phyloP scores from a whole-genome alignment of 805 yeast species.

The Ogataea siamensis region DNA sequence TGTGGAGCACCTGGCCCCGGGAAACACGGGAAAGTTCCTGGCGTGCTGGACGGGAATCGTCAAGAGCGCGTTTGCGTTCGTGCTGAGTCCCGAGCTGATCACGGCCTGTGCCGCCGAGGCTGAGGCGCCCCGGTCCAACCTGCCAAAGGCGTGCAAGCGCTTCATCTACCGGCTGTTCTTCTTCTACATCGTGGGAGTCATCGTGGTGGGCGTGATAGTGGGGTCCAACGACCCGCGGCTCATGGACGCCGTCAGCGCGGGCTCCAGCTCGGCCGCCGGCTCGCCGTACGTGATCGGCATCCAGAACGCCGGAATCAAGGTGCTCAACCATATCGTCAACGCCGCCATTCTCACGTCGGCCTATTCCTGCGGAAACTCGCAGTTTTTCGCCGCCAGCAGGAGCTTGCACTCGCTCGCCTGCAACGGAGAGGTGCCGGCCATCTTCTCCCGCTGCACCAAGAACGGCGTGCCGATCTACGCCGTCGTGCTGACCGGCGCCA shows the following conservation, averaged over 20 bases:
- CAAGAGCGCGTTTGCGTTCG: conserved; percentile 64
- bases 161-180: conserved; percentile 33
- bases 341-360: conserved; percentile 57
- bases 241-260: conserved; percentile 45
- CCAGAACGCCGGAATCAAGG: conserved; percentile 61
- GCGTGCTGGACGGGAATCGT: conserved; percentile 64
- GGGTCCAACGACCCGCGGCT: conserved; percentile 40
- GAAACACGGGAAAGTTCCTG: conserved; percentile 59
- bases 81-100: conserved; percentile 37
- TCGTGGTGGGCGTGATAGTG: conserved; percentile 51
- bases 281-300: conserved; percentile 89
- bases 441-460: conserved; percentile 59
- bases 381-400: conserved; percentile 71
- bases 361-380: conserved; percentile 72
- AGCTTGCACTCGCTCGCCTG: conserved; percentile 69
- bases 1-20: conserved; percentile 46
- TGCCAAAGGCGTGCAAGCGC: conserved; percentile 35
- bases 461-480: conserved; percentile 68
- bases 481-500: conserved; percentile 46
- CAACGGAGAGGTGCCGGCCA: conserved; percentile 70
- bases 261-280: conserved; percentile 62
- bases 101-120: conserved; percentile 35
- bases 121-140: conserved; percentile 31
- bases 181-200: conserved; percentile 33
- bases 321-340: conserved; percentile 74